Evolutionary conservation across 169 alveolate genomes (phyloP).

Genomic region (Perkinsus olseni): DNA sequence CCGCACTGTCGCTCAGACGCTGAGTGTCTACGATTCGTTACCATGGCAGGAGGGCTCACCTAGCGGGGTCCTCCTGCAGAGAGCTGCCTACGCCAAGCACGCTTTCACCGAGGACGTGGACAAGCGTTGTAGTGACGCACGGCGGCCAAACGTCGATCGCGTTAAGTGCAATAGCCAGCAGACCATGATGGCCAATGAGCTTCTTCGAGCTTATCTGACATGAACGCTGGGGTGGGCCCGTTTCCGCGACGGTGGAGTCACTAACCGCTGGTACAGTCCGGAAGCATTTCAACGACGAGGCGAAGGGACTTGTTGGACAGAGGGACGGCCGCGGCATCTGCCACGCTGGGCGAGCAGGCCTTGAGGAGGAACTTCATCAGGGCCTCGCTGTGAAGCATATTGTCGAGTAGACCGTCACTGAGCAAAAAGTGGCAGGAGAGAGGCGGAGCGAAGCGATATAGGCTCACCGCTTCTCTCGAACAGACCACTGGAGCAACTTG

Average conservation of each 20-base stretch:
- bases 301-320: neutral
- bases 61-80: neutral
- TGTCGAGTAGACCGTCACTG: neutral
- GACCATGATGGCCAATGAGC: neutral
- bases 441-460: neutral
- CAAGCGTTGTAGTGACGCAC: neutral
- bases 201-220: neutral
- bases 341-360: neutral
- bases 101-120: neutral
- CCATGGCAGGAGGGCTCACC: too few species aligned
- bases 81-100: neutral
- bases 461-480: neutral
- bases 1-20: too few species aligned
- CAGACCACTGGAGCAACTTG: neutral
- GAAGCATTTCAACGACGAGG: neutral
- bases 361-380: neutral
- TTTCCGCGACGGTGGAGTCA: neutral
- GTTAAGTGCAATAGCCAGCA: neutral
- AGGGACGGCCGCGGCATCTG: neutral
- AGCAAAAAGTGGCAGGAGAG: neutral
- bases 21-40: too few species aligned
- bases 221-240: neutral
- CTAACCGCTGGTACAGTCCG: neutral
- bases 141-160: neutral
- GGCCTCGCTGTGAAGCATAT: neutral